These are phyloP conservation scores for Ceriops zippeliana DNA, from an alignment of 345 rosid species.

Conservation along the genomic window DNA sequence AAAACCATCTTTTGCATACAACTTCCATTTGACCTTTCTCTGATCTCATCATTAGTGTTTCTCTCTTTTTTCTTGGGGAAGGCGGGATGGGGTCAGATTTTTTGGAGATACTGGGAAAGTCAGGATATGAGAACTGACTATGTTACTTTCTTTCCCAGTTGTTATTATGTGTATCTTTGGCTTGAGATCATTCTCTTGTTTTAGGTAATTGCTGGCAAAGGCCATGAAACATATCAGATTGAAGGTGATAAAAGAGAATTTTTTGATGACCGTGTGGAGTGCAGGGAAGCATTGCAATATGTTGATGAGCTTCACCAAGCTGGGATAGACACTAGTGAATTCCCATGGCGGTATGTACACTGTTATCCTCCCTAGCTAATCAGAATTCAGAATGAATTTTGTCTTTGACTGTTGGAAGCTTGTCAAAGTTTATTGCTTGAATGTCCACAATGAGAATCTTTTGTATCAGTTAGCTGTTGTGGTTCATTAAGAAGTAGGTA, in stretches of 20 bases:
- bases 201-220: conserved; percentile 92
- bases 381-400: not conserved
- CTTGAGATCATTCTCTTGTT: conserved; percentile 20
- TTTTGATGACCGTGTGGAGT: conserved; percentile 85
- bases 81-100: too few relatives aligned
- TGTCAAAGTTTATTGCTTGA: conserved; percentile 1
- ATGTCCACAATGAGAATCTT: not conserved
- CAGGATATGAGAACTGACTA: too few relatives aligned
- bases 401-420: not conserved
- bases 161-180: not conserved
- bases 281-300: conserved; percentile 87
- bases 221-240: conserved; percentile 75
- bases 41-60: too few relatives aligned
- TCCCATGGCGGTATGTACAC: conserved; percentile 84
- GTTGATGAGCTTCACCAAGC: conserved; percentile 96
- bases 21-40: too few relatives aligned
- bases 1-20: too few relatives aligned
- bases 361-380: not conserved
- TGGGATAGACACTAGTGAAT: conserved; percentile 96
- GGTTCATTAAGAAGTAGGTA: not conserved
- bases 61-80: too few relatives aligned
- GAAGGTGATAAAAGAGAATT: conserved; percentile 87
- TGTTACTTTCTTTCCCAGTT: not conserved
- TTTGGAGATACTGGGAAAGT: too few relatives aligned
- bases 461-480: not conserved